phyloP scores from a whole-genome alignment of 805 yeast species.

The Tetrapisispora phaffii region DNA sequence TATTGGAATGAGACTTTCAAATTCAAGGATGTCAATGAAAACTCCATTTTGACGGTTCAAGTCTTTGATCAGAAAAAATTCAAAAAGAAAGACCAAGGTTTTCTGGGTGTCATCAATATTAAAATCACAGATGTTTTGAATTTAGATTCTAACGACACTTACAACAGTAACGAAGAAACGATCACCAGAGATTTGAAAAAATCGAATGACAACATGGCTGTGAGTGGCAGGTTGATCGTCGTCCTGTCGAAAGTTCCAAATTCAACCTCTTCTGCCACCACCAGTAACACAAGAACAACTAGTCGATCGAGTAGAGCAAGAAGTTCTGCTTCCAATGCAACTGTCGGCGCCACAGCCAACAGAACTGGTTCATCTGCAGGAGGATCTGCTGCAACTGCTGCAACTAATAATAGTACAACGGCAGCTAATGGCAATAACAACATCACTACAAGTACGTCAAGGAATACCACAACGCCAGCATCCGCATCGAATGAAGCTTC shows the following conservation, averaged over 20 bases:
- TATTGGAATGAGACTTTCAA: conserved; percentile 93
- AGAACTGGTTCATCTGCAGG: conserved; percentile 2
- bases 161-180: conserved; percentile 52
- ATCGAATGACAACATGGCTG: conserved; percentile 84
- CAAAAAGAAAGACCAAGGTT: conserved; percentile 97
- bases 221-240: conserved; percentile 84
- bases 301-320: conserved; percentile 3
- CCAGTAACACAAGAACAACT: neutral
- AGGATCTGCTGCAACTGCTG: conserved; percentile 3
- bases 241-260: conserved; percentile 45
- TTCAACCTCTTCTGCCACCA: conserved; percentile 12
- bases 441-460: conserved; percentile 2
- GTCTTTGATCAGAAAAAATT: conserved; percentile 96
- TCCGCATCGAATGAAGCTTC: neutral
- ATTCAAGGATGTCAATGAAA: conserved; percentile 63
- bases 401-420: neutral
- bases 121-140: conserved; percentile 68
- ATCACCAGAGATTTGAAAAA: conserved; percentile 85
- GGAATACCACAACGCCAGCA: conserved; percentile 3
- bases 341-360: conserved; percentile 7
- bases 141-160: neutral
- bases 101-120: conserved; percentile 89
- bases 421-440: neutral
- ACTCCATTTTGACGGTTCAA: conserved; percentile 81
- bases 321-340: conserved; percentile 17